phyloP scores from a whole-genome alignment of 75 land plant genomes.

The Picea glauca region DNA sequence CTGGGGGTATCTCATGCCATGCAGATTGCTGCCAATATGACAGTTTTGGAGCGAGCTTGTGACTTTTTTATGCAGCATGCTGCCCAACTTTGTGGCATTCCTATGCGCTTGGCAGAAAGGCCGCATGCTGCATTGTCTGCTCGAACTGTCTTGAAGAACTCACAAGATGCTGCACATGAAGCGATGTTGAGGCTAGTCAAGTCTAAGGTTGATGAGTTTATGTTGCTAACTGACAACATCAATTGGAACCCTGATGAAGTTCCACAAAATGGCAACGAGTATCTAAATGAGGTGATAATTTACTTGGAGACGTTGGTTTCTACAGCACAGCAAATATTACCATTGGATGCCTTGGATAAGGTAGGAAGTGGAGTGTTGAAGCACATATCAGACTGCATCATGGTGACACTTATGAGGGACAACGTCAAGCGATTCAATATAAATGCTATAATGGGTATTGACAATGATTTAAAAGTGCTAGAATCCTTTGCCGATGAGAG shows the following conservation, averaged over 20 bases:
- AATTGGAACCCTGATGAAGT: constrained; percentile 92
- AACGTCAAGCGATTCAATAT: constrained; percentile 75
- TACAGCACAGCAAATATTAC: constrained; percentile 88
- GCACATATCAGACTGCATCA: constrained; percentile 80
- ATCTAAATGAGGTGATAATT: constrained; percentile 87
- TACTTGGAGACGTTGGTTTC: constrained; percentile 87
- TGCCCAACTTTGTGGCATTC: constrained; percentile 90
- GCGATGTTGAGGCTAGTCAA: constrained; percentile 49
- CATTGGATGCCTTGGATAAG: constrained; percentile 56
- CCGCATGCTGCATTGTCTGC: constrained; percentile 26
- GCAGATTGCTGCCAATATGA: constrained; percentile 98
- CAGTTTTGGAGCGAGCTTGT: constrained; percentile 90
- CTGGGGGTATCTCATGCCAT: constrained; percentile 91
- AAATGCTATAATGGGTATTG: constrained; percentile 82
- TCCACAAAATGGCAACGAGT: constrained; percentile 72
- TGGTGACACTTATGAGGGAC: constrained; percentile 66
- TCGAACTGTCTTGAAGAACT: constrained; percentile 57
- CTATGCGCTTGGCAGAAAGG: constrained; percentile 70
- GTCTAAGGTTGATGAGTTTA: constrained; percentile 73
- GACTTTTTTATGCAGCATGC: constrained; percentile 86
- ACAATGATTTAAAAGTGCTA: constrained; percentile 68
- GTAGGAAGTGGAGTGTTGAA: constrained; percentile 68
- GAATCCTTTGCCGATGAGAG: constrained; percentile 88
- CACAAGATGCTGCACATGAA: constrained; percentile 46
- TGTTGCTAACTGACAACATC: constrained; percentile 63